Percentiles rank a stretch among this genome's conserved stretches.
phyloP scores from a whole-genome alignment of 2,329 filamentous ascomycete genomes.

The Aspergillus brasiliensis region DNA sequence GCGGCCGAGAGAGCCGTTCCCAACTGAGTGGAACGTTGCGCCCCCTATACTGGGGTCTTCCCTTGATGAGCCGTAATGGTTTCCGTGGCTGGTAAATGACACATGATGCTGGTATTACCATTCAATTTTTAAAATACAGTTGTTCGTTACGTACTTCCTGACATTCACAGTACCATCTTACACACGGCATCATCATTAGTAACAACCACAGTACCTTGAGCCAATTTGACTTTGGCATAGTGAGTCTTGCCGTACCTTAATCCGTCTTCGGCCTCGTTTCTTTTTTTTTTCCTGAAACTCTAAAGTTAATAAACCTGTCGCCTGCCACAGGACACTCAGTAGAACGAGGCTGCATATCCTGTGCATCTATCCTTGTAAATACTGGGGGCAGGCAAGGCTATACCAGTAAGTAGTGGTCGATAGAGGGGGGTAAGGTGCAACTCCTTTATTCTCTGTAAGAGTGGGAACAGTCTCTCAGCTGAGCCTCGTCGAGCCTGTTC shows the following conservation, averaged over 20 bases:
- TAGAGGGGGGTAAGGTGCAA: not conserved
- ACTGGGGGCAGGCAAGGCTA: not conserved
- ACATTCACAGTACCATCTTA: not conserved
- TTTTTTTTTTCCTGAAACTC: not conserved
- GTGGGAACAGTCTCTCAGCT: constrained; percentile 5
- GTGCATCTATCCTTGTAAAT: not conserved
- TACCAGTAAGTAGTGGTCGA: not conserved
- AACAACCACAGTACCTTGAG: not conserved
- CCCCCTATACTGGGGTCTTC: constrained; percentile 22
- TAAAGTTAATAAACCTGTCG: not conserved
- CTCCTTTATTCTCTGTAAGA: too few species aligned
- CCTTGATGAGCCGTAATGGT: not conserved
- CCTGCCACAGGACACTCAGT: not conserved
- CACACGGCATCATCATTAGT: not conserved
- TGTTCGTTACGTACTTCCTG: not conserved
- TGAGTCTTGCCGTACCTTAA: constrained; percentile 8
- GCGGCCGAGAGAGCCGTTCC: constrained; percentile 16
- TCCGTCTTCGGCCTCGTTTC: constrained; percentile 1
- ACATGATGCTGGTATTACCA: not conserved
- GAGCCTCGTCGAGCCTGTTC: constrained; percentile 20
- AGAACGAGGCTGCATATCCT: constrained; percentile 2
- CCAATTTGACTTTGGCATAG: constrained; percentile 3
- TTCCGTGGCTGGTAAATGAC: not conserved
- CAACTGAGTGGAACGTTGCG: constrained; percentile 33
- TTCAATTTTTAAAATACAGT: not conserved